Percentiles rank a stretch among this genome's conserved stretches.
These are phyloP conservation scores for Tolypocladium cylindrosporum DNA, from an alignment of 2,329 filamentous ascomycete species.

Conservation along the genomic window DNA sequence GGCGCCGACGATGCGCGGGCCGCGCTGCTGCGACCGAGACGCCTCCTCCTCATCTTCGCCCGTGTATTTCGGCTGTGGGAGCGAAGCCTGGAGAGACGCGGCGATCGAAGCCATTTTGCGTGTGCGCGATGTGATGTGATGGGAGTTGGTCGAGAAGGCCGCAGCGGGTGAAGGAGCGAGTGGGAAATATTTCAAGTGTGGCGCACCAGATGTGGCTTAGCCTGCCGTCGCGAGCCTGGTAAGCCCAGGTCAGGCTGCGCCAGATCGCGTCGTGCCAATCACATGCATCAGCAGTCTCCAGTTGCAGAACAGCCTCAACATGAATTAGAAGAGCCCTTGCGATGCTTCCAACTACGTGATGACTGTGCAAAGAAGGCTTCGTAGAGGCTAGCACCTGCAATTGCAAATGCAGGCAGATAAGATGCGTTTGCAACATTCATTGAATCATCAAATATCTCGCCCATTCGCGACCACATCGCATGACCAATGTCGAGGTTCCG, in stretches of 20 bases:
- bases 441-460: background rate
- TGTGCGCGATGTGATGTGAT: slow-evolving; percentile 9
- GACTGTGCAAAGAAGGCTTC: background rate
- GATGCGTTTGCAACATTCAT: background rate
- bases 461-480: background rate
- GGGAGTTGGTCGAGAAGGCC: slow-evolving; percentile 8
- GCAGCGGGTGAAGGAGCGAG: background rate
- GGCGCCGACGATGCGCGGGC: slow-evolving; percentile 72
- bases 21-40: slow-evolving; percentile 60
- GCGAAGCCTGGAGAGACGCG: slow-evolving; percentile 63
- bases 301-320: background rate
- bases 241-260: background rate
- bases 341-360: background rate
- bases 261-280: background rate
- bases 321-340: background rate
- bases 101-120: slow-evolving; percentile 53
- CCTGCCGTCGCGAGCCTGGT: slow-evolving; percentile 1
- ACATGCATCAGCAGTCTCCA: background rate
- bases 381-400: background rate
- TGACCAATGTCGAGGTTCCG: background rate
- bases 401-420: background rate
- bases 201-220: slow-evolving; percentile 19
- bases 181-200: slow-evolving; percentile 23
- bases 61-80: slow-evolving; percentile 86
- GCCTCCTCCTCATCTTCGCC: slow-evolving; percentile 80